Evolutionary conservation across 2,329 filamentous ascomycete species (phyloP), one percentile per base, ranked within the genome.

Genomic region (Nigrospora sphaerica): DNA sequence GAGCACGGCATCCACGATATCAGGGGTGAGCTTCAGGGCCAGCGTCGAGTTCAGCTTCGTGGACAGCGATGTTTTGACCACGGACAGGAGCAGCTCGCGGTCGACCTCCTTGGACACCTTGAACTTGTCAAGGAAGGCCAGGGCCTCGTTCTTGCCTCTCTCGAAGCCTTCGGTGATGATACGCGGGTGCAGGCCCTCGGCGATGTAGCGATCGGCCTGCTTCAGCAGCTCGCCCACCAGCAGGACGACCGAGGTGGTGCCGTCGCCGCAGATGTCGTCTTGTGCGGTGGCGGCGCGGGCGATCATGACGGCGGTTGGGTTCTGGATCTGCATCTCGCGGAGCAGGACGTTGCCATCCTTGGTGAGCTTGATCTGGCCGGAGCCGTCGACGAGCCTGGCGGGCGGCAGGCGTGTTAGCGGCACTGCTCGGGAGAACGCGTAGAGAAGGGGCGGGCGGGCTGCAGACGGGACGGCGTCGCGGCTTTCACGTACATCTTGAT

Each of bases 141-240:
- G 72, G 16, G 93, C 79, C 71, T 97, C 93, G 28, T 78, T 83
- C 79, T 97, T 98, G 44, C 91, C 93, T 63, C 97, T 86, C 67
- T 98, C 93, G 63, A 95, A 98, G 12, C 93, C 93, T 64, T 98
- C 93, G 34, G 92, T 96, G 66, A 98, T 91, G 54, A 98, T 90
- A 59, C 93, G 81, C 42, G 93, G 93, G 70, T 98, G 93, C 54
- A 98, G 76, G n/a, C 93, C 93, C 70, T 98, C 93, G 12, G 87
- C 83, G 62, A 98, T 97, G 68, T 95, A 90, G 67, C 93, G 82
- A 67, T 97, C 88, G 49, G 93, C 93, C 74, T 98, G 93, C 79
- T 97, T 98, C 63, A 98, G 73, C 50, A 98, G 81, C 75, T 98
- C 93, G 66, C 93, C 93, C 44, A 98, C 91, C 65, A 97, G 73